Evolutionary conservation across 2,329 filamentous ascomycete species (phyloP).

Genomic region (Mycosphaerella arachidis): DNA sequence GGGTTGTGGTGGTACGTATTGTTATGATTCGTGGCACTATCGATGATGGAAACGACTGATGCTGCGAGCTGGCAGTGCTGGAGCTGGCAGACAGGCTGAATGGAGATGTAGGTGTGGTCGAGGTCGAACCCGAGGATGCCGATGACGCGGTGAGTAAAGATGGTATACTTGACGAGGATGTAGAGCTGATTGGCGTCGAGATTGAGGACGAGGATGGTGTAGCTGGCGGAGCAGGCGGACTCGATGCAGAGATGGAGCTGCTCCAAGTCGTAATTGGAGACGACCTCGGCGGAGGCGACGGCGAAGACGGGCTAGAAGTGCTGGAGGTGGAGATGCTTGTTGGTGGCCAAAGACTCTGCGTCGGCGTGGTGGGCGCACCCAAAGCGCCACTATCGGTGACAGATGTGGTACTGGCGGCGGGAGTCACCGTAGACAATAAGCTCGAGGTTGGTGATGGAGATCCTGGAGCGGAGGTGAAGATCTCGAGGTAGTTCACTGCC

Average conservation of each 20-base stretch:
- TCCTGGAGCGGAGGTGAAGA: constrained; percentile 15
- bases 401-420: constrained; percentile 3
- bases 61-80: neutral
- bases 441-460: constrained; percentile 1
- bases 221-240: neutral
- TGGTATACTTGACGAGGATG: neutral
- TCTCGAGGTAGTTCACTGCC: constrained; percentile 36
- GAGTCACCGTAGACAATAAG: neutral
- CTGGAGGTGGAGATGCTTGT: neutral
- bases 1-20: neutral
- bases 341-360: neutral
- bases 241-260: neutral
- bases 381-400: neutral
- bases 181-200: neutral
- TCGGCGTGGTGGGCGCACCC: neutral
- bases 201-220: neutral
- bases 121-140: neutral
- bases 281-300: neutral
- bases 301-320: neutral
- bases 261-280: neutral
- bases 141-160: neutral
- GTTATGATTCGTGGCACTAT: neutral
- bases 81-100: neutral
- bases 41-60: neutral
- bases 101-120: neutral